Base-by-base conservation (phyloP, 169 alveolate species). In the Plasmodium sp. region DNA sequence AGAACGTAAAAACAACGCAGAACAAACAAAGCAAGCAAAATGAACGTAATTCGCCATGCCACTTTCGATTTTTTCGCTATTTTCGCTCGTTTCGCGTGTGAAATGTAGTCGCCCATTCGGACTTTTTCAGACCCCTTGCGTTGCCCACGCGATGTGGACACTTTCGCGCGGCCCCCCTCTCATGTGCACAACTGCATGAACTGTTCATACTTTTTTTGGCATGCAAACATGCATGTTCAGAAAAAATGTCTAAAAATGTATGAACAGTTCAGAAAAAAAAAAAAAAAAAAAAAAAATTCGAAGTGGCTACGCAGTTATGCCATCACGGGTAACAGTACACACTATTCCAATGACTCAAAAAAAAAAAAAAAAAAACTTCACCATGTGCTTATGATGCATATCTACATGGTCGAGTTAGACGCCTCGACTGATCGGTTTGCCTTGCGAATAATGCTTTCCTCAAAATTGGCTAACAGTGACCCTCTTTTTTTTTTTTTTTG, bases 231-330 rank as follows among this genome's bases (percentile, higher is more conserved):
- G 92, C 92, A 84, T 84, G 67, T 41, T 84, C 34, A 72, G 75
- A 84, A 83, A 51, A 84, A 84, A 27, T 84, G 92, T 84, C 92
- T 84, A 67, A 71, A 71, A 81, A 84, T 71, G 41, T 84, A 84
- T 84, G 82, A 84, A 84, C 92, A 48, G 83, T 84, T 84, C 83
- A 84, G 48, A 84, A 48, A 83, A 62, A 83, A 18, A 36, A 75
- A 75, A 75, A 75, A 75, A 75, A 77, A 77, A 39, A 77, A 39
- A 36, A 77, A 77, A 12, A 77, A 77, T 73, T 51, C 22, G 9
- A 51, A 51, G 7, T 51, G 22, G 27, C 62, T 51, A 51, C 62
- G 14, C 62, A 51, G 9, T 51, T 51, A 51, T 51, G 27, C 22
- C 22, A 51, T 51, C 62, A 51, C 18, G 22, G 62, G 7, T 12